Evolutionary conservation across 148 eudicot genomes (phyloP), one percentile per base, ranked within the genome.

Genomic region (Cornus kousa): DNA sequence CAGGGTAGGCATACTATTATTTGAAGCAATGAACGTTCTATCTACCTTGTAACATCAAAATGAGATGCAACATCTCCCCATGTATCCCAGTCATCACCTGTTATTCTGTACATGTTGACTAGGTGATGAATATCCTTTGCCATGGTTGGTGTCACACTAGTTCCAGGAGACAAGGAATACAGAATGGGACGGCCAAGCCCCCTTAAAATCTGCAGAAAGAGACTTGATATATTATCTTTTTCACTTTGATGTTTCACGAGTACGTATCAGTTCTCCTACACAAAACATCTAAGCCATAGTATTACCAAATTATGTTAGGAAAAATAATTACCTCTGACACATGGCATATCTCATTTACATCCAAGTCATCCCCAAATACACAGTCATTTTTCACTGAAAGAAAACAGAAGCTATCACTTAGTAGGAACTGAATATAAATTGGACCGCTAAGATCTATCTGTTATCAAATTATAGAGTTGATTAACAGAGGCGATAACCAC

Each of bases 61-160:
- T 97, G 99, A 9, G 94, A 32, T 33, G 89, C 89, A 74, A 97
- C 99, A 84, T 97, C 93, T 77, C 68, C 82, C 99, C 99, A 97
- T 16, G 76, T 78, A 85, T 97, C 99, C 99, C 99, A 94, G 75
- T 97, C 99, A 83, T 97, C 99, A 24, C 94, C 99, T 8, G 99
- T 94, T 79, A 97, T 79, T 77, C 99, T 86, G 82, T 97, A 97
- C 99, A 94, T 97, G 79, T 92, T 92, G 17, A 86, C 97, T 68
- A 94, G 79, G 62, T 83, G 86, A 70, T 79, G 83, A 17, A 97
- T 87, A 64, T 85, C 72, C 78, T 84, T 90, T 70, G 98, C 99
- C 93, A 94, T 84, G 69, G 85, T 75, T 43, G 99, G 95, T 17
- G 95, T 94, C 50, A 83, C 99, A 85, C 89, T 90, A 33, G 89